A percentile compares a stretch with the other conserved stretches of the same genome.
Evolutionary conservation across 2,329 filamentous ascomycete genomes (phyloP).

Genomic region (Coleophoma eucalyptorum): DNA sequence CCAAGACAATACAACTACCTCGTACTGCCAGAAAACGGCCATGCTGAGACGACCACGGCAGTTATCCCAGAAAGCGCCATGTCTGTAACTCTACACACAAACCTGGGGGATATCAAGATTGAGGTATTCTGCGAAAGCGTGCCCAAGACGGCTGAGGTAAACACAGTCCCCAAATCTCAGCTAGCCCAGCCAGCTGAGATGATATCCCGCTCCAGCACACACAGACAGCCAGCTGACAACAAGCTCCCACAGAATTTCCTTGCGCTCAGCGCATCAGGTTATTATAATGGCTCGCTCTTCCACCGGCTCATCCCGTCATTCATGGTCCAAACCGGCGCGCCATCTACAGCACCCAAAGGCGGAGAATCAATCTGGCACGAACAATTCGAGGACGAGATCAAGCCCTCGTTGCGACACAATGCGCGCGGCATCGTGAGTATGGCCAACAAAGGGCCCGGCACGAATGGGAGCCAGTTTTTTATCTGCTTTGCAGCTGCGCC

Average conservation of each 20-base stretch:
- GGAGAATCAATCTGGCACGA: slow-evolving; percentile 71
- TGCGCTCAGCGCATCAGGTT: slow-evolving; percentile 75
- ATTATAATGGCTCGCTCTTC: slow-evolving; percentile 73
- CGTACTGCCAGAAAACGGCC: slow-evolving; percentile 3
- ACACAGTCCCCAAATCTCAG: too few relatives aligned
- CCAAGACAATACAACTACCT: neutral
- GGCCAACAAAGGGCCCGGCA: slow-evolving; percentile 72
- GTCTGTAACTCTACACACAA: slow-evolving; percentile 79
- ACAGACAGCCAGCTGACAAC: too few relatives aligned
- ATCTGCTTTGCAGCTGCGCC: slow-evolving; percentile 73
- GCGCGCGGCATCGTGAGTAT: slow-evolving; percentile 69
- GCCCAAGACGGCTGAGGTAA: slow-evolving; percentile 83
- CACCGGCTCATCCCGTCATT: slow-evolving; percentile 78
- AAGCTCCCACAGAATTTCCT: slow-evolving; percentile 67
- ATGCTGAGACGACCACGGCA: slow-evolving; percentile 4
- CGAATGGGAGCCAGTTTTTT: slow-evolving; percentile 81
- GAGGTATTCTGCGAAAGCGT: slow-evolving; percentile 95
- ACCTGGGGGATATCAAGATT: slow-evolving; percentile 85
- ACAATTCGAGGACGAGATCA: slow-evolving; percentile 78
- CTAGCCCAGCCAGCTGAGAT: too few relatives aligned
- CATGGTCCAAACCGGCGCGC: slow-evolving; percentile 75
- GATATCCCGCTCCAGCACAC: too few relatives aligned
- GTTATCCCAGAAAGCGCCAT: slow-evolving; percentile 31
- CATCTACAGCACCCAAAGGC: slow-evolving; percentile 58
- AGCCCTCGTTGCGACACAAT: slow-evolving; percentile 64